These are phyloP conservation scores for Clonostachys byssicola DNA, from an alignment of 2,329 filamentous ascomycete species.

Conservation along the genomic window DNA sequence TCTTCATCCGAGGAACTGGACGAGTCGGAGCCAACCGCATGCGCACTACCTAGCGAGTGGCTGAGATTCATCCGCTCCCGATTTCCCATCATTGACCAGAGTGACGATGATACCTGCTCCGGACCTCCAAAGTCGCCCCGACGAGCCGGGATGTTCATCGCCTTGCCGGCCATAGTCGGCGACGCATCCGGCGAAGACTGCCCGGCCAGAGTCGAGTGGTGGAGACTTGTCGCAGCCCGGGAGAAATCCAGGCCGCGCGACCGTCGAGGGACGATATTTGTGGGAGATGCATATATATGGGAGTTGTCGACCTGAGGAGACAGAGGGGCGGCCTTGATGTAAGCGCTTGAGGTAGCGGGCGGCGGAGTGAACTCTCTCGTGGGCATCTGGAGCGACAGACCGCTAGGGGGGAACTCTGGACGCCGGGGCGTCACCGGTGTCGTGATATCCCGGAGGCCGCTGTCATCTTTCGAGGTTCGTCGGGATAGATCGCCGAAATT, in stretches of 20 bases:
- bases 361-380: slow-evolving; percentile 28
- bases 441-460: slow-evolving; percentile 36
- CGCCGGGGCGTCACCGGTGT: slow-evolving; percentile 70
- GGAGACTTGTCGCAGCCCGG: slow-evolving; percentile 85
- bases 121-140: slow-evolving; percentile 43
- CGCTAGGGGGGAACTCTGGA: slow-evolving; percentile 56
- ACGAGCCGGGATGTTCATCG: slow-evolving; percentile 57
- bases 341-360: slow-evolving; percentile 21
- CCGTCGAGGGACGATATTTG: slow-evolving; percentile 81
- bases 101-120: slow-evolving; percentile 64
- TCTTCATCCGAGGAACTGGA: slow-evolving; percentile 72
- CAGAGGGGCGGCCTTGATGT: slow-evolving; percentile 59
- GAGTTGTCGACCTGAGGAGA: slow-evolving; percentile 84
- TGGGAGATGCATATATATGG: slow-evolving; percentile 81
- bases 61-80: slow-evolving; percentile 70
- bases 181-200: slow-evolving; percentile 86
- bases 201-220: slow-evolving; percentile 91
- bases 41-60: slow-evolving; percentile 68
- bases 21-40: slow-evolving; percentile 69
- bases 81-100: slow-evolving; percentile 68
- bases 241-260: slow-evolving; percentile 93
- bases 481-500: slow-evolving; percentile 49
- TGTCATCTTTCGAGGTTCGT: slow-evolving; percentile 64
- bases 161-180: slow-evolving; percentile 70
- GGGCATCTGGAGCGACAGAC: slow-evolving; percentile 41